phyloP scores from a whole-genome alignment of 2,329 filamentous ascomycete genomes.

The Domatiomyces catenatus region DNA sequence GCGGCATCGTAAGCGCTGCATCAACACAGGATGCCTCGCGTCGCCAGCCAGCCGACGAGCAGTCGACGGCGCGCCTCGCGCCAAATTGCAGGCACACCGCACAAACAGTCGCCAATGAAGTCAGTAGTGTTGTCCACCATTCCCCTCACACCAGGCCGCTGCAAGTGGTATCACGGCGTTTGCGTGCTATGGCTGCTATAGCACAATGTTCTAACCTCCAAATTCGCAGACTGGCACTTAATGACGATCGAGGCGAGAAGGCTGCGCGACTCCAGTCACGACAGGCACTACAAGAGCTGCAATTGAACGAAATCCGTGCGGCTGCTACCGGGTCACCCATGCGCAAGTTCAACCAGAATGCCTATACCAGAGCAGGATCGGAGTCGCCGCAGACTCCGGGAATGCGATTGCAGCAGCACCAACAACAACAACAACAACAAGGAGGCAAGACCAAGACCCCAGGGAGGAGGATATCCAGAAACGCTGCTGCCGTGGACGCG shows the following conservation, averaged over 20 bases:
- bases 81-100: slow-evolving; percentile 35
- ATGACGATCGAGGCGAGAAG: slow-evolving; percentile 89
- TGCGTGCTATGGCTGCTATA: not conserved
- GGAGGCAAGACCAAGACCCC: not conserved
- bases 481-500: no score
- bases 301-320: slow-evolving; percentile 81
- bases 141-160: not conserved
- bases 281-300: slow-evolving; percentile 73
- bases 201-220: not conserved
- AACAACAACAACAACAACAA: slow-evolving; percentile 3
- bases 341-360: slow-evolving; percentile 39
- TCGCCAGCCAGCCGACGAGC: slow-evolving; percentile 29
- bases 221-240: slow-evolving; percentile 63
- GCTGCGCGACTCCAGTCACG: slow-evolving; percentile 73
- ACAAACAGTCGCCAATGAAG: slow-evolving; percentile 38
- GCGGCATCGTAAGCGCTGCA: slow-evolving; percentile 27
- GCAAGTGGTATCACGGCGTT: slow-evolving; percentile 1
- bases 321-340: slow-evolving; percentile 49
- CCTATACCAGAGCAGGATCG: slow-evolving; percentile 45
- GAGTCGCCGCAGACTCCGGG: slow-evolving; percentile 38
- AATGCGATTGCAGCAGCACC: slow-evolving; percentile 22
- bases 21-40: slow-evolving; percentile 27
- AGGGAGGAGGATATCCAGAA: not conserved
- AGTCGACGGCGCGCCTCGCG: slow-evolving; percentile 26
- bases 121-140: slow-evolving; percentile 20